Conservation (phyloP, 768 basidiomycete species). For the Crucibulum laeve region DNA sequence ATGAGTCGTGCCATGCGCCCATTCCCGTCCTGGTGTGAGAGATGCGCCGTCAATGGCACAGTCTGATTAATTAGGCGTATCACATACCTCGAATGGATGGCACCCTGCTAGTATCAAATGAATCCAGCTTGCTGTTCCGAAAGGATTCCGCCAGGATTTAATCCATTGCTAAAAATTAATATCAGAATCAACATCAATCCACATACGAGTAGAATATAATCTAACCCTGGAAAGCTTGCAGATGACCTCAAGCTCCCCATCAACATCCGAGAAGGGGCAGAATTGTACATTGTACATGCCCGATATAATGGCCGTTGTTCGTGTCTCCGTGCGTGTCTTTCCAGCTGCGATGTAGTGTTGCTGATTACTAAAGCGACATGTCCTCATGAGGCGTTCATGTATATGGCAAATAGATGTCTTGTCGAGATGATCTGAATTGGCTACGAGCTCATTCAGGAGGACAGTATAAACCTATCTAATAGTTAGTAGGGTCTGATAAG, state of each 20-base stretch:
- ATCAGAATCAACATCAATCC: not conserved
- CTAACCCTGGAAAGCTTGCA: constrained; percentile 22
- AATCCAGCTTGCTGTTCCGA: constrained; percentile 25
- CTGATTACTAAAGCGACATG: constrained; percentile 13
- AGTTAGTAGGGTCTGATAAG: not conserved
- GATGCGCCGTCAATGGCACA: not conserved
- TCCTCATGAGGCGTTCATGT: constrained; percentile 23
- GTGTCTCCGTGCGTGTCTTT: constrained; percentile 18
- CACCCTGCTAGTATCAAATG: constrained; percentile 21
- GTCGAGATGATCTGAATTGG: constrained; percentile 7
- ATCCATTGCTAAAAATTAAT: constrained; percentile 17
- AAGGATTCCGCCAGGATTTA: constrained; percentile 20
- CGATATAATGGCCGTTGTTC: constrained; percentile 18
- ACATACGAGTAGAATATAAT: not conserved
- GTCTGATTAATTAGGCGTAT: not conserved
- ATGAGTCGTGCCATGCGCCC: constrained; percentile 22
- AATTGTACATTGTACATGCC: constrained; percentile 19
- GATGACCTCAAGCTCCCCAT: constrained; percentile 23
- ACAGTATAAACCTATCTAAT: constrained; percentile 11
- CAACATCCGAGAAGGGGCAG: constrained; percentile 23
- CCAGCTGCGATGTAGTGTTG: constrained; percentile 17
- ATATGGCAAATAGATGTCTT: constrained; percentile 18
- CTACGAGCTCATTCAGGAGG: constrained; percentile 11
- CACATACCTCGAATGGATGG: constrained; percentile 25
- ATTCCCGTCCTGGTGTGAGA: constrained; percentile 22